Evolutionary conservation across 192 early-diverging fungal species (phyloP).

Genomic region (Coemansia umbellata): DNA sequence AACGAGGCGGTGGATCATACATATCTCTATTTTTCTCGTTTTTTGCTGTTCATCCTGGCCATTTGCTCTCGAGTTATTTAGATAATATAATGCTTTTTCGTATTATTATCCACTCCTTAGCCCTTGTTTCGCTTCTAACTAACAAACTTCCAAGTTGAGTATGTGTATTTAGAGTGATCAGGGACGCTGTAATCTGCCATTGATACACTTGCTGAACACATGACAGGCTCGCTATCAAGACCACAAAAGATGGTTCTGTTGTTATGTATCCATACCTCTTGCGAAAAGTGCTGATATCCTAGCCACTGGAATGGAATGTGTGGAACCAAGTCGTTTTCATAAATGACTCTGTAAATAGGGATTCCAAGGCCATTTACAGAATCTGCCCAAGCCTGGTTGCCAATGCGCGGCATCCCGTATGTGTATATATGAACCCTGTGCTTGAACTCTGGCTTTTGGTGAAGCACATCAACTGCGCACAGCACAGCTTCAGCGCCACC

Average conservation of each 20-base stretch:
- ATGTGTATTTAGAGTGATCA: slow-evolving; percentile 40
- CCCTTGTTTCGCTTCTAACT: background rate
- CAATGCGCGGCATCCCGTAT: slow-evolving; percentile 47
- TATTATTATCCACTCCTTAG: background rate
- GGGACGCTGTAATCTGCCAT: slow-evolving; percentile 31
- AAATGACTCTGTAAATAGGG: slow-evolving; percentile 33
- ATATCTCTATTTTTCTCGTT: too few relatives aligned
- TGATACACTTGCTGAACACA: slow-evolving; percentile 25
- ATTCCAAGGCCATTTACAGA: slow-evolving; percentile 20
- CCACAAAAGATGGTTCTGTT: slow-evolving; percentile 42
- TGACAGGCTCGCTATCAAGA: slow-evolving; percentile 13
- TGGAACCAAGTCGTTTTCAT: slow-evolving; percentile 46
- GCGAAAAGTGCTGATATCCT: slow-evolving; percentile 39
- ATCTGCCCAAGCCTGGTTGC: slow-evolving; percentile 40
- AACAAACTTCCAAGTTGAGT: slow-evolving; percentile 24
- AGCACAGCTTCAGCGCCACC: slow-evolving; percentile 47
- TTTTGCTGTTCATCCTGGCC: too few relatives aligned
- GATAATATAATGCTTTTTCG: too few relatives aligned
- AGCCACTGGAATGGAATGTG: slow-evolving; percentile 52
- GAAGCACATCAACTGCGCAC: slow-evolving; percentile 33
- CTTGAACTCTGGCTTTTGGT: slow-evolving; percentile 17
- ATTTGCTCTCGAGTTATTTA: too few relatives aligned
- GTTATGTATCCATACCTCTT: slow-evolving; percentile 43
- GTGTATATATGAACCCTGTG: slow-evolving; percentile 42
- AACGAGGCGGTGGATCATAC: too few relatives aligned